Base-by-base conservation (phyloP, 495 filamentous ascomycete species). In the Penicillium odoratum region DNA sequence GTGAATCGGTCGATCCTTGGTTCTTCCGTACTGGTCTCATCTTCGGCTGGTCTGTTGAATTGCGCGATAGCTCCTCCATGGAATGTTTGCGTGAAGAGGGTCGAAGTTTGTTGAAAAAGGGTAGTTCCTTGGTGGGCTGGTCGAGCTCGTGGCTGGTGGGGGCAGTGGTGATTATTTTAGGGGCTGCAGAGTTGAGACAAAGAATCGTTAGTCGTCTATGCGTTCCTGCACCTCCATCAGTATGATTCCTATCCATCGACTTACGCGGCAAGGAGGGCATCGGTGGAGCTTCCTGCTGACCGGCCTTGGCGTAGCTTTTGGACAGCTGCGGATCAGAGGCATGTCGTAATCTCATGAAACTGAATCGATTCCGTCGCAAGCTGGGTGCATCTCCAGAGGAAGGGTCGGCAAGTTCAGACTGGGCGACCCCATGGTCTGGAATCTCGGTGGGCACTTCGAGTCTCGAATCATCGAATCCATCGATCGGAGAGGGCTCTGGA, bases 321-420 rank as follows among this genome's bases (percentile, higher is more conserved):
- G 91, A 91, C 51, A 97, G 78, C 67, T 96, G 92, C 47, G 94
- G 90, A 71, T 98, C 94, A 15, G 93, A 97, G 48, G 91, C 92
- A 83, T 97, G 90, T 48, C 93, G 87, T 66, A 96, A 88, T 69
- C 88, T 91, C 74, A 96, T 82, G 74, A 97, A 86, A 69, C 88
- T 94, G 69, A 97, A 97, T 34, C 93, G 87, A 57, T 87, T 75
- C 26, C 71, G 70, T 49, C 70, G 69, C 62, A 71, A 48, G 55
- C 58, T 71, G 11, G 66, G 59, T 29, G 66, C 61, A 13, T 71
- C 70, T 33, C 59, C 64, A 2, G 58, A 52, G 10, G 67, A 64
- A 42, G 68, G 53, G 28, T 51, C 49, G 18, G 62, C 36, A 29
- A 58, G 47, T 55, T 57, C 63, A 11, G 63, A 38, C 18, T 56